Evolutionary conservation across 164 flowering plant genomes (phyloP).

Genomic region (Aristolochia contorta): DNA sequence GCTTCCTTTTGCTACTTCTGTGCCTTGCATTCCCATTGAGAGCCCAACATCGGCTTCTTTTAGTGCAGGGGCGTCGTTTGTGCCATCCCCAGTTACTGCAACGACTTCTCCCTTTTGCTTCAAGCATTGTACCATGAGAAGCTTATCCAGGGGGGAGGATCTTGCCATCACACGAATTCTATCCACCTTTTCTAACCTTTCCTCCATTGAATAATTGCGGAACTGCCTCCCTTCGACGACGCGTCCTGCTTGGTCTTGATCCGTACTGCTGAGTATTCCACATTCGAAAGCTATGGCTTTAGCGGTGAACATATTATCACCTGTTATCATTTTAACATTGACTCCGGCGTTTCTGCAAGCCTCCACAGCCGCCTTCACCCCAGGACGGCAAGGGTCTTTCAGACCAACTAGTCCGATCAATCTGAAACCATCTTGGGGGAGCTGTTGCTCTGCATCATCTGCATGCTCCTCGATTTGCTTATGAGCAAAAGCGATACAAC

Average conservation of each 20-base stretch:
- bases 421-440: conserved; percentile 15
- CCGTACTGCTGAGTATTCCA: conserved; percentile 19
- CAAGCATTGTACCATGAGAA: conserved; percentile 33
- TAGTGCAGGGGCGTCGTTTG: conserved; percentile 36
- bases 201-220: conserved; percentile 23
- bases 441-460: conserved; percentile 1
- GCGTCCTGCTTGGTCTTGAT: conserved; percentile 15
- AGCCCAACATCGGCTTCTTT: conserved; percentile 38
- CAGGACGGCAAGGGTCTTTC: conserved; percentile 37
- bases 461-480: conserved; percentile 10
- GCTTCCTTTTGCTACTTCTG: conserved; percentile 29
- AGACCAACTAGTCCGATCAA: conserved; percentile 27
- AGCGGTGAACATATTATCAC: conserved; percentile 37
- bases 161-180: conserved; percentile 33
- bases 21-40: conserved; percentile 40
- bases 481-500: conserved; percentile 61
- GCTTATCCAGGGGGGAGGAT: conserved; percentile 39
- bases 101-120: conserved; percentile 34
- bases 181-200: conserved; percentile 27
- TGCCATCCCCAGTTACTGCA: conserved; percentile 39
- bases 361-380: conserved; percentile 23
- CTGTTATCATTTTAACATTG: conserved; percentile 31
- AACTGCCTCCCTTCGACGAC: conserved; percentile 33
- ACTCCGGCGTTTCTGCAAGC: conserved; percentile 29
- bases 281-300: conserved; percentile 30